phyloP scores from a whole-genome alignment of 768 basidiomycete genomes.

The Psilocybe azurescens region DNA sequence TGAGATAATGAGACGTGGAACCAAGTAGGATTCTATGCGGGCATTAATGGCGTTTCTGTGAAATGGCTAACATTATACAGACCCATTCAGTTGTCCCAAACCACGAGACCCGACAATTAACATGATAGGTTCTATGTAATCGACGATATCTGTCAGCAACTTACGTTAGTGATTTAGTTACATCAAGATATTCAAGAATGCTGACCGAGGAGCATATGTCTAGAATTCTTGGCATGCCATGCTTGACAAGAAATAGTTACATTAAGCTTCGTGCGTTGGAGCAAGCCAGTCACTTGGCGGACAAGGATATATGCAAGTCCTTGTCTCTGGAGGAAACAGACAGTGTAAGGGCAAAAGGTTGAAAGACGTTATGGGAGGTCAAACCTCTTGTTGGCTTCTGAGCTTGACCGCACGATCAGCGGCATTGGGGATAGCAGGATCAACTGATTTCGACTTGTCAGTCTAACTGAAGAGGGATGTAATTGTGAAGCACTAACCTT shows the following conservation, averaged over 20 bases:
- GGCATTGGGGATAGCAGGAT: slow-evolving; percentile 70
- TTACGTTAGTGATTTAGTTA: background rate
- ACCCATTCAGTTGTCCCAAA: slow-evolving; percentile 87
- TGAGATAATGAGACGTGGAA: slow-evolving; percentile 93
- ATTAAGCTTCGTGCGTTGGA: slow-evolving; percentile 90
- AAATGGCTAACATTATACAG: slow-evolving; percentile 25
- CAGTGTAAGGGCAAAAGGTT: background rate
- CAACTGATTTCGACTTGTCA: slow-evolving; percentile 47
- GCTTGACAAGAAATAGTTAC: slow-evolving; percentile 92
- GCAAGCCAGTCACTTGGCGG: slow-evolving; percentile 85
- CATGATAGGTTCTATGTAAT: slow-evolving; percentile 88
- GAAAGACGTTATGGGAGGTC: background rate
- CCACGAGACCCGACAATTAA: slow-evolving; percentile 96
- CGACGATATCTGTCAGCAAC: slow-evolving; percentile 71
- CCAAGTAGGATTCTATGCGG: slow-evolving; percentile 83
- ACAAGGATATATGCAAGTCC: slow-evolving; percentile 86
- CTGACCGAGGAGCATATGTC: slow-evolving; percentile 86
- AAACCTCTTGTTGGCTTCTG: slow-evolving; percentile 90
- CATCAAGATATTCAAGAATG: slow-evolving; percentile 7
- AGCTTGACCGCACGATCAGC: slow-evolving; percentile 81
- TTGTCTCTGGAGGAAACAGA: slow-evolving; percentile 67
- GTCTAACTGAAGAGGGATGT: background rate
- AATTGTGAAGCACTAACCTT: slow-evolving; percentile 54
- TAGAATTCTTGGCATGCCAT: slow-evolving; percentile 94
- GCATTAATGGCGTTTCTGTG: background rate